Percentiles rank a stretch among this genome's conserved stretches.
Conservation (phyloP, 2,329 filamentous ascomycete species). For the Elsinoe australis region DNA sequence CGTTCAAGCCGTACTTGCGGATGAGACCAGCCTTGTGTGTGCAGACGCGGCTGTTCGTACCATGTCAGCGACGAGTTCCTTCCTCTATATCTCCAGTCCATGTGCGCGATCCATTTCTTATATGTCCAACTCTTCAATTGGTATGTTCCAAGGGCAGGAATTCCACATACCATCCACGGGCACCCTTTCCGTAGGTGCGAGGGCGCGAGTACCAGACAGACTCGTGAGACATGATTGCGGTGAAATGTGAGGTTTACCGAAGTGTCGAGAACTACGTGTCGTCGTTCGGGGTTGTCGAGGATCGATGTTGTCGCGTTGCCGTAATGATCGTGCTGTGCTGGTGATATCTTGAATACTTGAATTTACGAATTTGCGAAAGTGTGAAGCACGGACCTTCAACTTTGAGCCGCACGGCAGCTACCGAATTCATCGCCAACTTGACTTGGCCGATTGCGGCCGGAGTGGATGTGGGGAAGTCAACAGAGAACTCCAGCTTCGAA, state of each 20-base stretch:
- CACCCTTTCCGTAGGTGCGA: slow-evolving; percentile 93
- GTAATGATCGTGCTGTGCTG: background rate
- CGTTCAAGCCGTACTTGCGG: slow-evolving; percentile 97
- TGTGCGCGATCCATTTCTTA: slow-evolving; percentile 7
- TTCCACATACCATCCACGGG: slow-evolving; percentile 74
- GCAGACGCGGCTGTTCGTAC: slow-evolving; percentile 61
- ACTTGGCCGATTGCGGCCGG: too few relatives aligned
- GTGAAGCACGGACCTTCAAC: too few relatives aligned
- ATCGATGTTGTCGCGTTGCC: slow-evolving; percentile 6
- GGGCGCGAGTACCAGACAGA: slow-evolving; percentile 99
- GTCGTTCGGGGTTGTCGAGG: slow-evolving; percentile 4
- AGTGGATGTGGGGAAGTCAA: too few relatives aligned
- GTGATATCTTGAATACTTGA: background rate
- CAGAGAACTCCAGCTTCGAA: too few relatives aligned
- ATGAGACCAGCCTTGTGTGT: slow-evolving; percentile 98
- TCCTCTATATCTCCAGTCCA: background rate
- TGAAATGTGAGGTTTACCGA: slow-evolving; percentile 21
- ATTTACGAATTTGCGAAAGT: too few relatives aligned
- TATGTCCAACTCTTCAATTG: too few relatives aligned
- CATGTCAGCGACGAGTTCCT: slow-evolving; percentile 25
- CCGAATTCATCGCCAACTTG: too few relatives aligned
- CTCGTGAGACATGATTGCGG: slow-evolving; percentile 75
- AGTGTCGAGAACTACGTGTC: background rate
- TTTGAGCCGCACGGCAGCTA: too few relatives aligned
- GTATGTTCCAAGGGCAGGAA: background rate